A percentile compares a stretch with the other conserved stretches of the same genome.
Conservation (phyloP, 345 rosid species). For the Euphorbia lathyris region DNA sequence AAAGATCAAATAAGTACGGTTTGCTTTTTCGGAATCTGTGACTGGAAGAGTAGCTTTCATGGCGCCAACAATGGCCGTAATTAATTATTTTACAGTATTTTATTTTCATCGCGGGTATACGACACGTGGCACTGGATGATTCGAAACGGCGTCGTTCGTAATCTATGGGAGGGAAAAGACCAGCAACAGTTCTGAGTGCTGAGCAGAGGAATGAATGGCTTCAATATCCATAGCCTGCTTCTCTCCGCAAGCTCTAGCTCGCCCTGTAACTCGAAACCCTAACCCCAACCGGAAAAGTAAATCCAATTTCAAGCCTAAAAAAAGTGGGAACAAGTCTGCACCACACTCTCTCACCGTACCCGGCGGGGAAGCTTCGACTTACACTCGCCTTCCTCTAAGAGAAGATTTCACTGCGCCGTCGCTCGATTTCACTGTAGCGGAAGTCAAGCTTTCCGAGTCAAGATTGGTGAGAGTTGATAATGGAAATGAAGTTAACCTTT, state of each 20-base stretch:
- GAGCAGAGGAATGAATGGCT: slow-evolving; percentile 24
- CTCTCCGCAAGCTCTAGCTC: slow-evolving; percentile 50
- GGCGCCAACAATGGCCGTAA: neutral
- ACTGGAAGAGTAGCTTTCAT: neutral
- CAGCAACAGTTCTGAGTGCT: too few relatives aligned
- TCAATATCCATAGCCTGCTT: slow-evolving; percentile 40
- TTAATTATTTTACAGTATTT: neutral
- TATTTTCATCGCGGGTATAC: too few relatives aligned
- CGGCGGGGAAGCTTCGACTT: slow-evolving; percentile 79
- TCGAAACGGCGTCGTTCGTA: too few relatives aligned
- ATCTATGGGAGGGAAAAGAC: too few relatives aligned
- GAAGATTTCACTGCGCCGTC: slow-evolving; percentile 47
- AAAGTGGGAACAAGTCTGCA: slow-evolving; percentile 7
- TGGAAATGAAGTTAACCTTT: slow-evolving; percentile 16
- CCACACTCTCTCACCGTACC: slow-evolving; percentile 37
- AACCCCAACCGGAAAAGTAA: slow-evolving; percentile 29
- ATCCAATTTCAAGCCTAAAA: slow-evolving; percentile 32
- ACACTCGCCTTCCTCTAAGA: slow-evolving; percentile 76
- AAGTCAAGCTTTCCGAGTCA: slow-evolving; percentile 59
- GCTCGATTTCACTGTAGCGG: slow-evolving; percentile 18
- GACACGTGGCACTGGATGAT: too few relatives aligned
- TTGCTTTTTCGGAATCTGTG: too few relatives aligned
- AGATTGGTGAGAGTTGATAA: slow-evolving; percentile 31
- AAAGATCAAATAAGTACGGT: too few relatives aligned
- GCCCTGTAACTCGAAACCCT: slow-evolving; percentile 37